phyloP scores from a whole-genome alignment of 2,329 filamentous ascomycete species.

The Fusarium veterinarium region DNA sequence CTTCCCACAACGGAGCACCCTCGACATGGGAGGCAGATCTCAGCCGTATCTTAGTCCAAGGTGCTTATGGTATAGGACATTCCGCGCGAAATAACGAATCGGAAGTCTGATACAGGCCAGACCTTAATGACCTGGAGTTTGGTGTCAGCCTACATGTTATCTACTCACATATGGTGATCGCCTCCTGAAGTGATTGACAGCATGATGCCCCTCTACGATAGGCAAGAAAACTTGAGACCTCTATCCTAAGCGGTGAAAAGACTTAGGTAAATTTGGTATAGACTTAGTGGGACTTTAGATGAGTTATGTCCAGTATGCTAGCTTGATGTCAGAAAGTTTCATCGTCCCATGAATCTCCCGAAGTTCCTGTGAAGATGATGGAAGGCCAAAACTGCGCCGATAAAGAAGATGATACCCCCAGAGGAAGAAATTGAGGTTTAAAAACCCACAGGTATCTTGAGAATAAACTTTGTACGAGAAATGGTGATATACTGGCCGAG shows the following conservation, averaged over 20 bases:
- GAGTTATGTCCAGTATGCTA: not conserved
- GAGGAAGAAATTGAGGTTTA: accelerated
- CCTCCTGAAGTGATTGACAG: not conserved
- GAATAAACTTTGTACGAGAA: not conserved
- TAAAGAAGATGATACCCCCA: accelerated
- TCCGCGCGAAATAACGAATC: accelerated
- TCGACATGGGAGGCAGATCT: not conserved
- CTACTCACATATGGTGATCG: not conserved
- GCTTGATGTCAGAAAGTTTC: not conserved
- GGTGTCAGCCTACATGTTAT: not conserved
- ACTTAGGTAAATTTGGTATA: not conserved
- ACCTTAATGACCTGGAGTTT: not conserved
- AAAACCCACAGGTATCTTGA: accelerated
- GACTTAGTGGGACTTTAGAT: not conserved
- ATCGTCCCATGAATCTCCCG: too few species aligned
- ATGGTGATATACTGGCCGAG: not conserved
- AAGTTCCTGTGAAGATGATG: not conserved
- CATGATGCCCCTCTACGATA: not conserved
- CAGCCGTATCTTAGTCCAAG: accelerated
- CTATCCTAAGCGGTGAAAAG: not conserved
- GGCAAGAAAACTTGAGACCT: not conserved
- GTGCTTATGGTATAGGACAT: not conserved
- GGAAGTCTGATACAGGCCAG: not conserved
- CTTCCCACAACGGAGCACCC: not conserved
- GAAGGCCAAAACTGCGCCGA: not conserved